Base-by-base conservation (phyloP, 2,329 filamentous ascomycete species). In the Paecilomyces fulvus region DNA sequence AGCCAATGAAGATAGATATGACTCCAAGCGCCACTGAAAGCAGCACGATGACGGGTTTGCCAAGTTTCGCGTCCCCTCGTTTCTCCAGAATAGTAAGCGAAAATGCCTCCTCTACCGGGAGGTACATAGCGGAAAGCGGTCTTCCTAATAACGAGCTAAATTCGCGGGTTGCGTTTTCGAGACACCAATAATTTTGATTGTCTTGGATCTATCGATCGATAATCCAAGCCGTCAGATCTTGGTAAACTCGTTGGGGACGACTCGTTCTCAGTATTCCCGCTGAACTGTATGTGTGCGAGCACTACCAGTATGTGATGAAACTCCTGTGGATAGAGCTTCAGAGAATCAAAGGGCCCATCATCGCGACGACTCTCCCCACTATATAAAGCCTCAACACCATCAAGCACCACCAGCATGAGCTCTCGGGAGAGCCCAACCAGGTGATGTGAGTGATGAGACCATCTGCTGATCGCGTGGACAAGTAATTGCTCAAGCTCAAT, bases 11-110 rank as follows among this genome's bases (percentile, higher is more conserved):
- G 25, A 59, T 31, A 21, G 53, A 31, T 11, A 51, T 51, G 11
- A 59, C 31, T 11, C 59, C 57, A 14, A 60, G 37, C n/a, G 56
- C 54, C 14, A 55, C 59, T 14, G 43, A 53, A 3, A 60, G 49
- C 37, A 60, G 55, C 14, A 56, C 58, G 9, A 52, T 48, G 30
- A 60, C 17, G 14, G 59, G 54, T 20, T 60, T 23, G 7, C 21
- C 21, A 20, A 57, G 54, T 20, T 60, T 23, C 48, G 3, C 21
- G 21, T 49, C 25, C 8, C 48, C 48, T 49, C 48, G 48, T 49
- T 49, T 49, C 21, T 49, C 21, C 12, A 49, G 10, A 6, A 49
- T 37, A 43, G 10, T 10, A 10, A 20, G 30, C 20, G 52, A 43
- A 8, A 28, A 53, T 43, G 4, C 30, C 17, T 43, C 52, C 52